Evolutionary conservation across 2,329 filamentous ascomycete genomes (phyloP).

Genomic region (Aspergillus puulaauensis): DNA sequence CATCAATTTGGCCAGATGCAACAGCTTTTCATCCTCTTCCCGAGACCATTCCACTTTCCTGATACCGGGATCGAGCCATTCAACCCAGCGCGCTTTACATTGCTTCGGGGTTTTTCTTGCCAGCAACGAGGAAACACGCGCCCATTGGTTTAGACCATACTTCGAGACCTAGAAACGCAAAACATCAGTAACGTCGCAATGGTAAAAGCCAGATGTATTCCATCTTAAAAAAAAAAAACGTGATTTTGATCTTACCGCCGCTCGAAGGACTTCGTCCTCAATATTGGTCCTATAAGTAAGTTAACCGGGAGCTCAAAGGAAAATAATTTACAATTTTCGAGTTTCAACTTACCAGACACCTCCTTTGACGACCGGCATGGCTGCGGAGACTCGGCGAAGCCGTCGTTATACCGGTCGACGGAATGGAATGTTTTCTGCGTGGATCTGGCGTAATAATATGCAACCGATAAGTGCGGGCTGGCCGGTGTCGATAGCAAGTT

Average conservation of each 20-base stretch:
- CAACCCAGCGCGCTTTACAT: conserved; percentile 97
- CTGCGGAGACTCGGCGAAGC: conserved; percentile 20
- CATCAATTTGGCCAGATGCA: conserved; percentile 97
- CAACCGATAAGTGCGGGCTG: conserved; percentile 15
- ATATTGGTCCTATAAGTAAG: conserved; percentile 57
- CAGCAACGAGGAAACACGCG: conserved; percentile 92
- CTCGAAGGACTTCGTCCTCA: conserved; percentile 95
- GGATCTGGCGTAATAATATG: background rate
- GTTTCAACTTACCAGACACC: conserved; percentile 54
- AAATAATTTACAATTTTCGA: background rate
- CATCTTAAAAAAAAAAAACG: background rate
- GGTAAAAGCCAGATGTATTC: background rate
- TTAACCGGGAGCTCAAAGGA: conserved; percentile 19
- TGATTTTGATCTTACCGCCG: conserved; percentile 55
- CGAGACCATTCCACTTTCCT: conserved; percentile 99
- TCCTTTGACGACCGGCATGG: conserved; percentile 66
- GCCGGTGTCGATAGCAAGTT: conserved; percentile 15
- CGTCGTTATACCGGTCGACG: background rate
- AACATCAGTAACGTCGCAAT: conserved; percentile 10
- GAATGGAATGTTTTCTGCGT: background rate
- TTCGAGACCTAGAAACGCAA: conserved; percentile 63
- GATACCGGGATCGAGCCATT: conserved; percentile 98
- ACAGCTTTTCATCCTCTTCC: conserved; percentile 95
- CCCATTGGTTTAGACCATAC: conserved; percentile 96
- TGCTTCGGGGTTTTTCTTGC: conserved; percentile 98